These are phyloP conservation scores for Capronia coronata DNA, from an alignment of 2,329 filamentous ascomycete genomes.

Conservation along the genomic window DNA sequence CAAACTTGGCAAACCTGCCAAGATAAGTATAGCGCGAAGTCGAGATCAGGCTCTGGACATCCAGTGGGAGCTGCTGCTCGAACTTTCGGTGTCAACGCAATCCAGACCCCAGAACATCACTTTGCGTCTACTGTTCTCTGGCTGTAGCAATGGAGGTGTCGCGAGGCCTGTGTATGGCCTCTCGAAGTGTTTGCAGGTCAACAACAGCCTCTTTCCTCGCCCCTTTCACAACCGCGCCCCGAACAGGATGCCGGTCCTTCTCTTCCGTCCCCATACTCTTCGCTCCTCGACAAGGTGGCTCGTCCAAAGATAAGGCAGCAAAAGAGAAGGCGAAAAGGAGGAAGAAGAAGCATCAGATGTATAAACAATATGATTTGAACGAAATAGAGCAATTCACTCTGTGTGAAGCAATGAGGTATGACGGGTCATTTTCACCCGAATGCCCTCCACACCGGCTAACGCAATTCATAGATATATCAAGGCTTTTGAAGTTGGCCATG, in stretches of 20 bases:
- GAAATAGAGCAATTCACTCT: slow-evolving; percentile 69
- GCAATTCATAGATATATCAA: slow-evolving; percentile 65
- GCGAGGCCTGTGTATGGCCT: slow-evolving; percentile 13
- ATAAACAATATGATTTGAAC: slow-evolving; percentile 56
- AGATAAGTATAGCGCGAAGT: slow-evolving; percentile 5
- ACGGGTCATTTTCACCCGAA: neutral
- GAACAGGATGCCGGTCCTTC: slow-evolving; percentile 18
- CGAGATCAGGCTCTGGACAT: neutral
- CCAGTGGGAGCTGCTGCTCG: neutral
- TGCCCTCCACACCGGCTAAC: slow-evolving; percentile 11
- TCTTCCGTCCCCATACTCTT: slow-evolving; percentile 31
- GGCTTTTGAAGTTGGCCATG: slow-evolving; percentile 81
- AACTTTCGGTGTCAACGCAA: slow-evolving; percentile 1
- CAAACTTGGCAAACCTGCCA: slow-evolving; percentile 13
- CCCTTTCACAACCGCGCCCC: slow-evolving; percentile 9
- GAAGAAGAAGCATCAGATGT: slow-evolving; percentile 61
- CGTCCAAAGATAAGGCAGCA: slow-evolving; percentile 40
- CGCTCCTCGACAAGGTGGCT: slow-evolving; percentile 31
- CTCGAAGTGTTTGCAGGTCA: slow-evolving; percentile 13
- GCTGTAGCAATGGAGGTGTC: slow-evolving; percentile 15
- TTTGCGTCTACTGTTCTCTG: neutral
- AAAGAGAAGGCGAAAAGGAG: slow-evolving; percentile 55
- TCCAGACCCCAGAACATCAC: neutral
- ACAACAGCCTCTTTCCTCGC: slow-evolving; percentile 22
- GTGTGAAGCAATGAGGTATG: slow-evolving; percentile 80